These are phyloP conservation scores for Penicillium atrosanguineum DNA, from an alignment of 495 filamentous ascomycete species.

Conservation along the genomic window DNA sequence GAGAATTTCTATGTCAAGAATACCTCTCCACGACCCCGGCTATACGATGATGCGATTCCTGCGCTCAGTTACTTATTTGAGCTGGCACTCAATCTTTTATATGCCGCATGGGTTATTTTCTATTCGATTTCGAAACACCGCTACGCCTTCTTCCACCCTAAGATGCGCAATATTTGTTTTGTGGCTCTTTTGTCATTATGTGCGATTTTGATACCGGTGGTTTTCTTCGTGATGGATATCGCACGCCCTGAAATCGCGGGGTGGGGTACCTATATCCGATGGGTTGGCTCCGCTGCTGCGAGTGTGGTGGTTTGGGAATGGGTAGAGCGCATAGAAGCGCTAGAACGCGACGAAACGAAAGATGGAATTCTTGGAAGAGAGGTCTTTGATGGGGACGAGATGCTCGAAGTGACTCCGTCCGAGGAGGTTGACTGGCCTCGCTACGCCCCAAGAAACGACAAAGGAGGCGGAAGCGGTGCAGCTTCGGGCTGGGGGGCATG, in stretches of 20 bases:
- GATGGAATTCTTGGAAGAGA: conserved; percentile 93
- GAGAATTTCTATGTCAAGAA: conserved; percentile 76
- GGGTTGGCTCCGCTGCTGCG: conserved; percentile 94
- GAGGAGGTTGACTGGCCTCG: conserved; percentile 56
- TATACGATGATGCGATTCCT: conserved; percentile 84
- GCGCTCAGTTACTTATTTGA: conserved; percentile 94
- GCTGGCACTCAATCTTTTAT: conserved; percentile 81
- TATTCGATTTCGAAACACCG: conserved; percentile 89
- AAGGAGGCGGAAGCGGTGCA: conserved; percentile 36
- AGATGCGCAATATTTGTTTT: conserved; percentile 88
- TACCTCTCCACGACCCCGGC: conserved; percentile 58
- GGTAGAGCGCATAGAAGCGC: conserved; percentile 96
- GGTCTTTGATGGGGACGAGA: conserved; percentile 95
- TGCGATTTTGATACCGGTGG: conserved; percentile 82
- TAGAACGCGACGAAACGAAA: conserved; percentile 94
- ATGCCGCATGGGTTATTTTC: conserved; percentile 94
- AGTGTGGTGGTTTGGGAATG: conserved; percentile 99
- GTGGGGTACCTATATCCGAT: conserved; percentile 96
- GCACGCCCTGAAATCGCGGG: conserved; percentile 81
- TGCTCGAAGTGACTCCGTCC: conserved; percentile 72
- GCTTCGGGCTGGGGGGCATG: conserved; percentile 48
- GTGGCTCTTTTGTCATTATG: conserved; percentile 77
- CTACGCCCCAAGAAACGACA: conserved; percentile 33
- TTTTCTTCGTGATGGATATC: conserved; percentile 95
- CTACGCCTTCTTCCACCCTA: conserved; percentile 88